These are phyloP conservation scores for Isoetes engelmannii DNA, from an alignment of 83 land plant genomes.

Conservation along the genomic window DNA sequence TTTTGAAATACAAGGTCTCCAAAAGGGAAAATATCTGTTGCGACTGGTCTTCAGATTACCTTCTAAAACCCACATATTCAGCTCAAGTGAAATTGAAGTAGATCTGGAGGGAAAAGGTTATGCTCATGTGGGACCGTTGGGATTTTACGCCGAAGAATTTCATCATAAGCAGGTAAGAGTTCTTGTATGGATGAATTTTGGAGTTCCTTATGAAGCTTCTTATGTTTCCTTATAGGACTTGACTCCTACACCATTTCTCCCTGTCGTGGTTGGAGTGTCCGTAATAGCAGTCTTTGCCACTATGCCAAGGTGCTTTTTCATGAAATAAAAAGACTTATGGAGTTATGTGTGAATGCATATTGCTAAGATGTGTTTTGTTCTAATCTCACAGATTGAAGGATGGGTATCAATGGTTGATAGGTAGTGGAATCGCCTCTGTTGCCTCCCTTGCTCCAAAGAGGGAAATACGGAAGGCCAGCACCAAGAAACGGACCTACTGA, in stretches of 20 bases:
- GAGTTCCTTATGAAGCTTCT: neutral
- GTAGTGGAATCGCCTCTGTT: slow-evolving; percentile 21
- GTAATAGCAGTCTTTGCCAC: slow-evolving; percentile 56
- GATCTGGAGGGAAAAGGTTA: slow-evolving; percentile 59
- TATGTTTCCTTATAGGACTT: slow-evolving; percentile 43
- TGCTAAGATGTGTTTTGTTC: neutral
- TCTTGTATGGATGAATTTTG: neutral
- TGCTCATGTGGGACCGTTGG: slow-evolving; percentile 59
- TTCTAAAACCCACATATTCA: slow-evolving; percentile 48
- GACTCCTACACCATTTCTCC: slow-evolving; percentile 63
- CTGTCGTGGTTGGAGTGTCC: slow-evolving; percentile 58
- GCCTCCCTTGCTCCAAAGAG: slow-evolving; percentile 30
- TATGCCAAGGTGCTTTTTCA: slow-evolving; percentile 51
- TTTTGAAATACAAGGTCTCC: slow-evolving; percentile 71
- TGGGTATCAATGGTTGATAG: slow-evolving; percentile 37
- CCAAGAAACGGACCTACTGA: slow-evolving; percentile 54
- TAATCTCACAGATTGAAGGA: slow-evolving; percentile 58
- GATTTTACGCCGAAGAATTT: slow-evolving; percentile 43
- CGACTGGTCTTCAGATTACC: slow-evolving; percentile 47
- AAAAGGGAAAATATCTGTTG: slow-evolving; percentile 57
- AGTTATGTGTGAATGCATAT: neutral
- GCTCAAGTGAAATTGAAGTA: slow-evolving; percentile 56
- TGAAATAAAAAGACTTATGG: neutral
- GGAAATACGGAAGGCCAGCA: slow-evolving; percentile 37
- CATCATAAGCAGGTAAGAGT: slow-evolving; percentile 56